A percentile compares a stretch with the other conserved stretches of the same genome.
phyloP scores from a whole-genome alignment of 2,329 filamentous ascomycete species.

The Fusarium penzigii region DNA sequence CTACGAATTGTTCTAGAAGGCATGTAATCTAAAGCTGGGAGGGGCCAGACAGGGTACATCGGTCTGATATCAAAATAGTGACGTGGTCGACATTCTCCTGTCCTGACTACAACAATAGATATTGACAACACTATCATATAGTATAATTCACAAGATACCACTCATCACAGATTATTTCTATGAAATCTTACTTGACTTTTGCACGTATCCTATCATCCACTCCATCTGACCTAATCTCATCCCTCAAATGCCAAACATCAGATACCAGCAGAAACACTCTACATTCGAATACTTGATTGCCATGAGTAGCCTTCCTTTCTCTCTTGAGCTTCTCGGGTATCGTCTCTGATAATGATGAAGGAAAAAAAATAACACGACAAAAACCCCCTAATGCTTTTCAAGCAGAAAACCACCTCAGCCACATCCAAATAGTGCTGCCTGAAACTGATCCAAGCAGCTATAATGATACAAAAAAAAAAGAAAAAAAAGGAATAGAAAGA shows the following conservation, averaged over 20 bases:
- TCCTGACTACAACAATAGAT: too few relatives aligned
- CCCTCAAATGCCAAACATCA: neutral
- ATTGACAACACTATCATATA: too few relatives aligned
- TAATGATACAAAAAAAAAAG: slow-evolving; percentile 23
- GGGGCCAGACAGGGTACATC: too few relatives aligned
- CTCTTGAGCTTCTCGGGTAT: slow-evolving; percentile 29
- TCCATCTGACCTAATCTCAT: too few relatives aligned
- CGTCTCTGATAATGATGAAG: slow-evolving; percentile 30
- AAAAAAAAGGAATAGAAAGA: slow-evolving; percentile 1
- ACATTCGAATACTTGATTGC: neutral
- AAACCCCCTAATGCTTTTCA: slow-evolving; percentile 8
- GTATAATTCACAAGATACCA: neutral
- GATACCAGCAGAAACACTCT: neutral
- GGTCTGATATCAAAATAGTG: too few relatives aligned
- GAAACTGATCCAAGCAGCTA: slow-evolving; percentile 6
- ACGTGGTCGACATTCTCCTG: too few relatives aligned
- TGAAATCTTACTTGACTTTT: too few relatives aligned
- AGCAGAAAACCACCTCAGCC: slow-evolving; percentile 1
- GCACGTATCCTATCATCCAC: too few relatives aligned
- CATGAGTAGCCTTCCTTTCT: slow-evolving; percentile 15
- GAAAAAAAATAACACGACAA: slow-evolving; percentile 20
- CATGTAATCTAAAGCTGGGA: too few relatives aligned
- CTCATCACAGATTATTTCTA: neutral
- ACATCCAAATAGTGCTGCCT: slow-evolving; percentile 13
- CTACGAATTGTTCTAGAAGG: neutral